These are phyloP conservation scores for Choanephora cucurbitarum DNA, from an alignment of 371 early-diverging fungal species.

Conservation along the genomic window DNA sequence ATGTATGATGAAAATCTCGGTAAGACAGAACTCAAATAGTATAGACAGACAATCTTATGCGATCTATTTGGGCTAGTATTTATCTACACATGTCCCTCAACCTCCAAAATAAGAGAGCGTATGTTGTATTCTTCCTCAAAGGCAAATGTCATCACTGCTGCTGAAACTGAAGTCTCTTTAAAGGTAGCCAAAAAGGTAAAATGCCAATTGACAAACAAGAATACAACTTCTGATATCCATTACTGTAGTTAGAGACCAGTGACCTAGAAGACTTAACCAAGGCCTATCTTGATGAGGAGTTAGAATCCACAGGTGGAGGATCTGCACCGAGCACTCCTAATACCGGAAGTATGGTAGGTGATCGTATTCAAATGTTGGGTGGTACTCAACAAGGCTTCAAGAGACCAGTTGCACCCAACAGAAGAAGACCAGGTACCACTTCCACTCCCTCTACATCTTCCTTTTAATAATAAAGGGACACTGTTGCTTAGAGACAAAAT, in stretches of 20 bases:
- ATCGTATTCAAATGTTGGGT: slow-evolving; percentile 49
- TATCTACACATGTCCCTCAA: slow-evolving; percentile 80
- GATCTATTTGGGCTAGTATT: slow-evolving; percentile 63
- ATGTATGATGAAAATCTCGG: slow-evolving; percentile 52
- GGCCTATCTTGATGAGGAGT: slow-evolving; percentile 58
- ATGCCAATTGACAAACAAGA: not conserved
- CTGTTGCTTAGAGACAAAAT: too few relatives aligned
- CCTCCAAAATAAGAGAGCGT: slow-evolving; percentile 80
- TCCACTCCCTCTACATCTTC: slow-evolving; percentile 7
- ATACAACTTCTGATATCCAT: not conserved
- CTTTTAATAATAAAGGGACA: not conserved
- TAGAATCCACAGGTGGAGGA: slow-evolving; percentile 28
- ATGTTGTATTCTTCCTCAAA: slow-evolving; percentile 86
- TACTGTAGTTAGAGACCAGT: slow-evolving; percentile 68
- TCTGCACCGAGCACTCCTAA: slow-evolving; percentile 8
- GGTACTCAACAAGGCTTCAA: slow-evolving; percentile 46
- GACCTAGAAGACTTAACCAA: slow-evolving; percentile 65
- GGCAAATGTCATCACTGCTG: slow-evolving; percentile 56
- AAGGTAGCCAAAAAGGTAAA: slow-evolving; percentile 66
- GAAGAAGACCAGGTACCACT: slow-evolving; percentile 42
- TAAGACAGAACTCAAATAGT: slow-evolving; percentile 22
- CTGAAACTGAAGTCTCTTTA: slow-evolving; percentile 54
- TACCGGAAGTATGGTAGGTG: slow-evolving; percentile 30
- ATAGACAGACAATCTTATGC: too few relatives aligned
- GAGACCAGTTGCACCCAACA: slow-evolving; percentile 52